Evolutionary conservation across 352 stramenopile genomes (phyloP).

Genomic region (Phytophthora colocasiae): DNA sequence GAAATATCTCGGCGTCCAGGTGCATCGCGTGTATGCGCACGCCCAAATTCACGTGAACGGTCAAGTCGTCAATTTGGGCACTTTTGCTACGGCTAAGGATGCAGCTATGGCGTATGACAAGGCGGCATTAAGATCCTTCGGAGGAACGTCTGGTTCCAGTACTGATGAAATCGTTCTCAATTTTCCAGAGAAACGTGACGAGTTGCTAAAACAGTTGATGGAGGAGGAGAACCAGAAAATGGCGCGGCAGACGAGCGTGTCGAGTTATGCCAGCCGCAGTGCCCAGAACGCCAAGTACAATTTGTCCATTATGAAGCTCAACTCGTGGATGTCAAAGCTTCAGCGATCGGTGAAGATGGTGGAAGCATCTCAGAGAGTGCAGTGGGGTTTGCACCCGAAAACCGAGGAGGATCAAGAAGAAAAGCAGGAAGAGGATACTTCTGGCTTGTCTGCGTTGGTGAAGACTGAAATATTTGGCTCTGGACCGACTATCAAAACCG

Average conservation of each 20-base stretch:
- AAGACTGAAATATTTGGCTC: constrained; percentile 64
- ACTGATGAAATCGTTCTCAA: constrained; percentile 74
- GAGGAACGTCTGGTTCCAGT: constrained; percentile 48
- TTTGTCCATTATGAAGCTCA: constrained; percentile 79
- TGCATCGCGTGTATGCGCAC: constrained; percentile 76
- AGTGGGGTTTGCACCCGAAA: constrained; percentile 55
- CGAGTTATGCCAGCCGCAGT: constrained; percentile 57
- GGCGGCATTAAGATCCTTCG: constrained; percentile 79
- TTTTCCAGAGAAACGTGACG: constrained; percentile 71
- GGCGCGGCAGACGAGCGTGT: constrained; percentile 18
- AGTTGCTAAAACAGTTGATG: constrained; percentile 67
- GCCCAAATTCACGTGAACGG: constrained; percentile 84
- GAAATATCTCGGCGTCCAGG: constrained; percentile 78
- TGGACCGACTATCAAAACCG: constrained; percentile 73
- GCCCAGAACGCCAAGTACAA: constrained; percentile 81
- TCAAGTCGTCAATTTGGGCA: constrained; percentile 79
- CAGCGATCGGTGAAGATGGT: constrained; percentile 81
- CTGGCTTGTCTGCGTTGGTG: constrained; percentile 29
- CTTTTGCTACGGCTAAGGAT: constrained; percentile 71
- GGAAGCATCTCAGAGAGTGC: constrained; percentile 75
- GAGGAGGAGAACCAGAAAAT: constrained; percentile 71
- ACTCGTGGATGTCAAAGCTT: constrained; percentile 74
- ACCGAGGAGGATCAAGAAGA: constrained; percentile 40
- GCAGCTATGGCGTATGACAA: constrained; percentile 86
- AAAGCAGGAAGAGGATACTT: constrained; percentile 24